Evolutionary conservation across 768 basidiomycete genomes (phyloP).

Genomic region (Suillus weaverae): DNA sequence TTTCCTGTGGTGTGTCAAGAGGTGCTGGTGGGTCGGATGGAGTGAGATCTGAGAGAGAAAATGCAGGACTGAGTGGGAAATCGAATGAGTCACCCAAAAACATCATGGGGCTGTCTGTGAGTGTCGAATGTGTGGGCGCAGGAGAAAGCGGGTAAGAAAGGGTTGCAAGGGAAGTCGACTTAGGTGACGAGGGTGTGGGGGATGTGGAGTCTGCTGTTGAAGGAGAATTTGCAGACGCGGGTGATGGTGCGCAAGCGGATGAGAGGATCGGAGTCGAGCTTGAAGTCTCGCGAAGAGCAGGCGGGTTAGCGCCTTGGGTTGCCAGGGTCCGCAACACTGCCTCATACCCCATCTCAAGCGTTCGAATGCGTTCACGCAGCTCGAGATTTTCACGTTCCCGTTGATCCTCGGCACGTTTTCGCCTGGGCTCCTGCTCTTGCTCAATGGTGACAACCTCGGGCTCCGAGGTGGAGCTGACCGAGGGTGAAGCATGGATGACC

Average conservation of each 20-base stretch:
- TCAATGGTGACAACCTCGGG: slow-evolving; percentile 26
- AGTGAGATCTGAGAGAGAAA: slow-evolving; percentile 37
- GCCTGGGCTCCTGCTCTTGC: slow-evolving; percentile 30
- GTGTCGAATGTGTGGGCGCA: slow-evolving; percentile 42
- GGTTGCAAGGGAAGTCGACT: slow-evolving; percentile 29
- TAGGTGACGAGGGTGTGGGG: slow-evolving; percentile 24
- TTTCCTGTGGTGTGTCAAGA: slow-evolving; percentile 21
- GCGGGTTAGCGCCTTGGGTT: slow-evolving; percentile 46
- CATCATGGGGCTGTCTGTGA: slow-evolving; percentile 33
- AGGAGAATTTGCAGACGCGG: slow-evolving; percentile 23
- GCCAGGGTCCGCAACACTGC: slow-evolving; percentile 75
- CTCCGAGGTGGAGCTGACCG: slow-evolving; percentile 16
- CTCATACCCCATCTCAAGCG: slow-evolving; percentile 81
- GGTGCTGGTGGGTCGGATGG: slow-evolving; percentile 33
- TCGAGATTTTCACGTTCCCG: slow-evolving; percentile 72
- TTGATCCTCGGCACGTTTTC: slow-evolving; percentile 38
- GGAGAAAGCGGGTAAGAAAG: slow-evolving; percentile 42
- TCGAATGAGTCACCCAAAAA: slow-evolving; percentile 28
- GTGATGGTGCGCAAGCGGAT: slow-evolving; percentile 26
- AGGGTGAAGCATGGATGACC: slow-evolving; percentile 22
- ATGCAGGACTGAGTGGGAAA: slow-evolving; percentile 39
- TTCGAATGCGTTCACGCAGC: slow-evolving; percentile 71
- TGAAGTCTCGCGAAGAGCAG: slow-evolving; percentile 20
- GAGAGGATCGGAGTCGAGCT: slow-evolving; percentile 12
- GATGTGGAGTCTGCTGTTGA: slow-evolving; percentile 24